A percentile compares a stretch with the other conserved stretches of the same genome.
Conservation (phyloP, 305 asterid species). For the Ilex paraguariensis region DNA sequence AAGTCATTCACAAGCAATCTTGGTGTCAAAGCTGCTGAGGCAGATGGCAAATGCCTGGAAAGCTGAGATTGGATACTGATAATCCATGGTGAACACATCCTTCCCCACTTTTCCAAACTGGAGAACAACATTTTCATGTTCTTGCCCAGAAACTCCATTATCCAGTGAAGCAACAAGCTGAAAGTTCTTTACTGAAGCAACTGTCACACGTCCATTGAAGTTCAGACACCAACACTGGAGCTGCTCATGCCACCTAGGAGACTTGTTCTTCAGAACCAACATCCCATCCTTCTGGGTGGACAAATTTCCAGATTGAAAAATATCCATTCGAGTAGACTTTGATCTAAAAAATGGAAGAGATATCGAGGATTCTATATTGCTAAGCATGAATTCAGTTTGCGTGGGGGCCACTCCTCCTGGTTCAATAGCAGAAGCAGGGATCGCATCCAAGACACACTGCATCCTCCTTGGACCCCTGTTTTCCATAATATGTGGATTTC, state of each 20-base stretch:
- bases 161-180: constrained; percentile 70
- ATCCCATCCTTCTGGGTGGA: constrained; percentile 37
- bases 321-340: constrained; percentile 59
- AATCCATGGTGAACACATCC: constrained; percentile 87
- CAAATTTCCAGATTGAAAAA: constrained; percentile 40
- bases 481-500: constrained; percentile 4
- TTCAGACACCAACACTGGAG: constrained; percentile 98
- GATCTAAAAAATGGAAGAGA: constrained; percentile 76
- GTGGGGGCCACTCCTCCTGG: constrained; percentile 82
- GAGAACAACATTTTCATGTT: constrained; percentile 60
- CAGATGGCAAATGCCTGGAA: constrained; percentile 84
- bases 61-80: constrained; percentile 83
- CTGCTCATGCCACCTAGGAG: constrained; percentile 97
- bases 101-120: constrained; percentile 91
- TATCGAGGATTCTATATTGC: constrained; percentile 64
- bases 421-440: constrained; percentile 56
- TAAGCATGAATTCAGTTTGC: constrained; percentile 61
- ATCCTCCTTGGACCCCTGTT: constrained; percentile 95
- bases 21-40: constrained; percentile 89
- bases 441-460: constrained; percentile 73
- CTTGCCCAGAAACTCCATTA: constrained; percentile 31
- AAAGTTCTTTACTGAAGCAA: constrained; percentile 84
- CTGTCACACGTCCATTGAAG: constrained; percentile 88
- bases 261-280: constrained; percentile 73
- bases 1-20: constrained; percentile 66